Evolutionary conservation across 1,284 basidiomycete genomes (phyloP).

Genomic region (Thecaphora thlaspeos): DNA sequence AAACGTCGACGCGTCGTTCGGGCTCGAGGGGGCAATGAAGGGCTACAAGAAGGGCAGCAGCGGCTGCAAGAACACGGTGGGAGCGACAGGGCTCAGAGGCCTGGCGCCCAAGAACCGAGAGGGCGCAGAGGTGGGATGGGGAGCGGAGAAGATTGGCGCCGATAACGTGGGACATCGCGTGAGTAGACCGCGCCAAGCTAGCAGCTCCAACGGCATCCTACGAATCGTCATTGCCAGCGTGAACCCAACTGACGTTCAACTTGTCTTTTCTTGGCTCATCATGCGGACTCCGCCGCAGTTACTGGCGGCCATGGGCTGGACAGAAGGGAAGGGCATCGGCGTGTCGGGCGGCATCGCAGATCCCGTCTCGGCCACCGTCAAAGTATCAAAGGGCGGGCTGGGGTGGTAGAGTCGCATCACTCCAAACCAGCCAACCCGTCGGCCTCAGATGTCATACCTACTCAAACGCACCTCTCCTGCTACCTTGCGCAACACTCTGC

Average conservation of each 20-base stretch:
- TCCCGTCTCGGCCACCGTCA: slow-evolving; percentile 53
- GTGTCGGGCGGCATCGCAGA: slow-evolving; percentile 46
- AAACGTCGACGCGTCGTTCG: slow-evolving; percentile 34
- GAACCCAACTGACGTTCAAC: too few species aligned
- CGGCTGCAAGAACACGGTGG: slow-evolving; percentile 17
- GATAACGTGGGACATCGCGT: slow-evolving; percentile 55
- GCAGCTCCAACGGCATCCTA: too few species aligned
- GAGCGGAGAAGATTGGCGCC: slow-evolving; percentile 51
- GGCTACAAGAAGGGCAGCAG: slow-evolving; percentile 10
- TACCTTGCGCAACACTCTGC: not conserved
- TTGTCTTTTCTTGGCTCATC: too few species aligned
- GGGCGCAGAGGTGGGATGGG: slow-evolving; percentile 51
- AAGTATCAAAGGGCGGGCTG: slow-evolving; percentile 47
- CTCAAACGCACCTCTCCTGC: not conserved
- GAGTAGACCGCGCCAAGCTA: too few species aligned
- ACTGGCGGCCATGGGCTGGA: slow-evolving; percentile 55
- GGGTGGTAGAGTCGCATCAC: slow-evolving; percentile 47
- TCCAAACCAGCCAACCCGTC: too few species aligned
- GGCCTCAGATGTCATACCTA: too few species aligned
- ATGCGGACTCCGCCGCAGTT: slow-evolving; percentile 12
- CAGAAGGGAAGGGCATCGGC: slow-evolving; percentile 49
- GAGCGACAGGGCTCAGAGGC: slow-evolving; percentile 15
- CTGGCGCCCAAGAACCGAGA: slow-evolving; percentile 46
- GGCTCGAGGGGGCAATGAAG: slow-evolving; percentile 12
- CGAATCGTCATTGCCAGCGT: too few species aligned